Evolutionary conservation across 305 asterid genomes (phyloP).

Genomic region (Fraxinus sp.): DNA sequence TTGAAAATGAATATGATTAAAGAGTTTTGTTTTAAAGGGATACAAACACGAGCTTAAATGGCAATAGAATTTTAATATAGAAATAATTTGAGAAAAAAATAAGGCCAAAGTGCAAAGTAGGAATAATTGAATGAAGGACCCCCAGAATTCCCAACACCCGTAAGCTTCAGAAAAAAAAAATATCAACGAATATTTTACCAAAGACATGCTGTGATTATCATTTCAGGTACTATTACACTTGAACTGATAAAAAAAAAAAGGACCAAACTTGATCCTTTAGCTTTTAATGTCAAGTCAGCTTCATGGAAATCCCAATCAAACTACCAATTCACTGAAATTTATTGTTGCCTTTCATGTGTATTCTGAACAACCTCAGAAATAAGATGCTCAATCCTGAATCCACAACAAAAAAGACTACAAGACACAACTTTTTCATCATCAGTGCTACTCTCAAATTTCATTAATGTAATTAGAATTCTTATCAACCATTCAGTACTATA

Average conservation of each 20-base stretch:
- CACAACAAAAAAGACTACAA: not conserved
- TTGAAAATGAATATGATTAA: too few species aligned
- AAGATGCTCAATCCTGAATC: not conserved
- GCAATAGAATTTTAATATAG: not conserved
- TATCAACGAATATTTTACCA: not conserved
- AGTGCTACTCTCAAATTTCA: not conserved
- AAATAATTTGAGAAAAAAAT: not conserved
- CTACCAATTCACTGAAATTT: not conserved
- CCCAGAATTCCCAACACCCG: not conserved
- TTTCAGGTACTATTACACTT: not conserved
- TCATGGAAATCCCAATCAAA: not conserved
- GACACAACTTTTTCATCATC: not conserved
- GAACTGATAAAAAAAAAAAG: not conserved
- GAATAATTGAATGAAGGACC: not conserved
- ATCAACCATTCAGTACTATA: not conserved
- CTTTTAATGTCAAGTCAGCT: not conserved
- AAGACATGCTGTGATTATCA: not conserved
- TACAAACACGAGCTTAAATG: not conserved
- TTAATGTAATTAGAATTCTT: not conserved
- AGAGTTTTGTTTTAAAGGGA: too few species aligned
- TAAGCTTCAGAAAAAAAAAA: not conserved
- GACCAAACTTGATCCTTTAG: not conserved
- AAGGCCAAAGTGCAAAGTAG: not conserved
- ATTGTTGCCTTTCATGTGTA: not conserved
- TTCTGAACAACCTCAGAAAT: not conserved